Percentiles rank a stretch among this genome's conserved stretches.
These are phyloP conservation scores for Nidula niveotomentosa DNA, from an alignment of 1,284 basidiomycete genomes.

Conservation along the genomic window DNA sequence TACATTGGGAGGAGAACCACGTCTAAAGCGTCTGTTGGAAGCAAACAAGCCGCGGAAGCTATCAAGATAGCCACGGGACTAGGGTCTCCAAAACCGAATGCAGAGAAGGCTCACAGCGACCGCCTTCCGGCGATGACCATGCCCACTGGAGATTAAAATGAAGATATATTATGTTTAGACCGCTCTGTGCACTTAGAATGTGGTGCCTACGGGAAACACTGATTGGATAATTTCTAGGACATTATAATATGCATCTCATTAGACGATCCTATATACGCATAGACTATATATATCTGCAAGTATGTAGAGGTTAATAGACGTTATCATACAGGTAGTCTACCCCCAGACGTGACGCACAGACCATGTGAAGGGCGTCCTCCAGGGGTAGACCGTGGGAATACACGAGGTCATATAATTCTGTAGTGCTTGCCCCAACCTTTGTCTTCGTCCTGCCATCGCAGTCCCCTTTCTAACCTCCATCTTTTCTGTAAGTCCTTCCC, in stretches of 20 bases:
- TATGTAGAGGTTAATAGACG: no score
- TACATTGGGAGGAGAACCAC: constrained; percentile 48
- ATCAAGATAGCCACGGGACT: background rate
- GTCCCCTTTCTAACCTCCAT: constrained; percentile 21
- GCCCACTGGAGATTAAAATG: no score
- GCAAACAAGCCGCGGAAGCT: constrained; percentile 17
- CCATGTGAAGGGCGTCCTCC: constrained; percentile 25
- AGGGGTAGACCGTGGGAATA: constrained; percentile 33
- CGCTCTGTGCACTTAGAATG: no score
- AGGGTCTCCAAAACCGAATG: no score
- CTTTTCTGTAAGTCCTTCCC: constrained; percentile 24
- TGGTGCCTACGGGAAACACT: no score
- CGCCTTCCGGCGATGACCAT: no score
- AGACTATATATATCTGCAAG: no score
- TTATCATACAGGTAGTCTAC: background rate
- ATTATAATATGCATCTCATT: no score
- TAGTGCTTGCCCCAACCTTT: constrained; percentile 23
- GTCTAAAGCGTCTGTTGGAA: constrained; percentile 31
- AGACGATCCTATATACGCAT: no score
- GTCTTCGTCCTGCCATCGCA: constrained; percentile 39
- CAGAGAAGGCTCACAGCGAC: no score
- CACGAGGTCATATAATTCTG: constrained; percentile 30
- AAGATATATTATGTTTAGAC: no score
- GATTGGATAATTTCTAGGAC: no score
- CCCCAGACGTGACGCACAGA: constrained; percentile 28